Conservation (phyloP, 2,329 filamentous ascomycete species). For the Aspergillus oerlinghausenensis region DNA sequence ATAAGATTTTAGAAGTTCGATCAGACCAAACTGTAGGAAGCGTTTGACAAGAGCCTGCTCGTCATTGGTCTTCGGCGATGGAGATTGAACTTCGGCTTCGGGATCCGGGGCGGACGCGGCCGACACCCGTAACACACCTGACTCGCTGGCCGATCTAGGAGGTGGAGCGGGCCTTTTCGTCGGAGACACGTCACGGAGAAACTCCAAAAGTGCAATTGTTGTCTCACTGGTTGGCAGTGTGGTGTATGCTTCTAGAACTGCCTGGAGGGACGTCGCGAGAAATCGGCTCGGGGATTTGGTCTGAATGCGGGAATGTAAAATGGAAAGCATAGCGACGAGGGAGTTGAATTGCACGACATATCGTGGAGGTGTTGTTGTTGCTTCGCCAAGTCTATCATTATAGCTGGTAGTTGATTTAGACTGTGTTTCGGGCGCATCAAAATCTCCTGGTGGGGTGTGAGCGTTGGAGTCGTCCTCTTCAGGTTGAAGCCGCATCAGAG, state of each 20-base stretch:
- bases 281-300: slow-evolving; percentile 62
- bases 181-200: slow-evolving; percentile 54
- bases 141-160: slow-evolving; percentile 52
- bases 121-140: slow-evolving; percentile 32
- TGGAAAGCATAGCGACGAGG: slow-evolving; percentile 49
- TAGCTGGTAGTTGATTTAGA: slow-evolving; percentile 15
- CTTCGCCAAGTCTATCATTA: slow-evolving; percentile 11
- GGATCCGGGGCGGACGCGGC: slow-evolving; percentile 50
- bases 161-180: slow-evolving; percentile 56
- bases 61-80: slow-evolving; percentile 36
- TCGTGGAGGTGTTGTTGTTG: slow-evolving; percentile 15
- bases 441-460: neutral
- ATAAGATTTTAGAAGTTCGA: slow-evolving; percentile 60
- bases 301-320: slow-evolving; percentile 58
- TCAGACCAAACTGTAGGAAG: slow-evolving; percentile 58
- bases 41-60: slow-evolving; percentile 51
- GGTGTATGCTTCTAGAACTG: slow-evolving; percentile 57
- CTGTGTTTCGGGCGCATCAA: neutral
- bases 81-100: slow-evolving; percentile 46
- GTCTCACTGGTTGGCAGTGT: slow-evolving; percentile 53
- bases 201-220: slow-evolving; percentile 53
- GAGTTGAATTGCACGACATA: slow-evolving; percentile 40
- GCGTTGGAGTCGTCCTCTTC: slow-evolving; percentile 23
- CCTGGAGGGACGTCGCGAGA: slow-evolving; percentile 59
- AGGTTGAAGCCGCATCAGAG: slow-evolving; percentile 54